Conservation (phyloP, 2,329 filamentous ascomycete species). For the Penicillium thymicola region DNA sequence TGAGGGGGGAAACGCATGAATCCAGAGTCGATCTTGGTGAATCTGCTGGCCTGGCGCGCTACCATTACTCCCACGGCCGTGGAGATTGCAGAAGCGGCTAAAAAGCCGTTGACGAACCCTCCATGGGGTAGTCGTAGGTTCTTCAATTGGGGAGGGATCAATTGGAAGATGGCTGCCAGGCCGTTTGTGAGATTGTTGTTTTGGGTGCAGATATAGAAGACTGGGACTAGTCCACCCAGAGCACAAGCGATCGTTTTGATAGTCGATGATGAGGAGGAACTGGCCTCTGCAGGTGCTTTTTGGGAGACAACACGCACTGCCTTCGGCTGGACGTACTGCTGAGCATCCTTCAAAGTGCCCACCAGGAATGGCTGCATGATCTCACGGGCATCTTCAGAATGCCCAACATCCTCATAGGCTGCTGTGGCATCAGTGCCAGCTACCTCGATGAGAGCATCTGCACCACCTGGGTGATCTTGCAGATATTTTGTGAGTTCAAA, state of each 20-base stretch:
- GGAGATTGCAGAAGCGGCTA: slow-evolving; percentile 13
- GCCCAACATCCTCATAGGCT: slow-evolving; percentile 46
- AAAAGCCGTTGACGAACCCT: slow-evolving; percentile 16
- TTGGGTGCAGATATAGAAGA: slow-evolving; percentile 1
- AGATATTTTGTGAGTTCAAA: slow-evolving; percentile 59
- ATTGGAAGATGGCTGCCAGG: background rate
- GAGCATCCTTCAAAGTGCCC: slow-evolving; percentile 32
- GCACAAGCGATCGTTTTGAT: slow-evolving; percentile 18
- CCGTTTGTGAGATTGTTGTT: background rate
- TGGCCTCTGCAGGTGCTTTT: slow-evolving; percentile 3
- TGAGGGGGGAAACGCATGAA: slow-evolving; percentile 33
- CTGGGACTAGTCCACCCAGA: slow-evolving; percentile 3
- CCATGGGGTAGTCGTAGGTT: slow-evolving; percentile 7
- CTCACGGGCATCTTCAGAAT: slow-evolving; percentile 47
- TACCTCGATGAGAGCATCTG: slow-evolving; percentile 40
- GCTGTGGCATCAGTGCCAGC: slow-evolving; percentile 44
- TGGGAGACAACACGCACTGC: slow-evolving; percentile 21
- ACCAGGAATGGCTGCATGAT: slow-evolving; percentile 39
- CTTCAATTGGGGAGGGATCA: slow-evolving; percentile 5
- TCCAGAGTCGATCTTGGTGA: slow-evolving; percentile 20
- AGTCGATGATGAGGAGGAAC: slow-evolving; percentile 21
- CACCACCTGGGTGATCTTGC: slow-evolving; percentile 55
- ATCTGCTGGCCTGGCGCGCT: slow-evolving; percentile 5
- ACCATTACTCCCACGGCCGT: slow-evolving; percentile 7
- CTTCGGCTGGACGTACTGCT: slow-evolving; percentile 15